Evolutionary conservation across 2,329 filamentous ascomycete genomes (phyloP).

Genomic region (Trichoderma breve): DNA sequence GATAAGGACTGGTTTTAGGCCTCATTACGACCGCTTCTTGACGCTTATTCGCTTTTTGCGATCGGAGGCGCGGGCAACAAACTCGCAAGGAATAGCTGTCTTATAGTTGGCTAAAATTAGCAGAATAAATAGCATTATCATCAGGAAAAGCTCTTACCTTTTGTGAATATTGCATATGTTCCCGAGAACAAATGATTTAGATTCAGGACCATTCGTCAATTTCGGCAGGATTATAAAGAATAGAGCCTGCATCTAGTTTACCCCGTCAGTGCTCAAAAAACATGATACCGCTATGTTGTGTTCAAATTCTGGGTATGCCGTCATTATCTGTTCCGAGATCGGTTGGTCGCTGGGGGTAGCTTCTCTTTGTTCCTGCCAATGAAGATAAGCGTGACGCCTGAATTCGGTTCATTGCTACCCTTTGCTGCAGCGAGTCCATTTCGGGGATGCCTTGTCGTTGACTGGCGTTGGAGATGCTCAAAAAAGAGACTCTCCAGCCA

Average conservation of each 20-base stretch:
- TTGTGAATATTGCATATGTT: not conserved
- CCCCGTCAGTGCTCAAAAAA: not conserved
- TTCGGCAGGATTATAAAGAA: rapidly evolving
- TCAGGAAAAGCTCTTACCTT: not conserved
- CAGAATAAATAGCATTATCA: not conserved
- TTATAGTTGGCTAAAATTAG: not conserved
- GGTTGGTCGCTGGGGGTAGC: not conserved
- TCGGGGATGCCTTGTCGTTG: not conserved
- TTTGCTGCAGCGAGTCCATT: not conserved
- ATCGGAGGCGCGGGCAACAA: not conserved
- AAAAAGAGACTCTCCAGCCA: not conserved
- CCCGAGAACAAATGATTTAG: not conserved
- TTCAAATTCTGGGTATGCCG: not conserved
- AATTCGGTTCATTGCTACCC: not conserved
- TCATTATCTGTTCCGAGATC: not conserved
- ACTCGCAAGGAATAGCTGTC: not conserved
- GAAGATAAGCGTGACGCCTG: not conserved
- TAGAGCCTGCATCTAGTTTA: not conserved
- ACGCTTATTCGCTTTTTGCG: not conserved
- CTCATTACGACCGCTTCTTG: not conserved
- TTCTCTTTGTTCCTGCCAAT: not conserved
- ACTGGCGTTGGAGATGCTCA: not conserved
- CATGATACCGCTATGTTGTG: not conserved
- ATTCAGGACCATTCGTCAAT: not conserved
- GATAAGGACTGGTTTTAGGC: not conserved